Percentiles rank a stretch among this genome's conserved stretches.
Evolutionary conservation across 768 basidiomycete species (phyloP).

Genomic region (Mycena chlorophos): DNA sequence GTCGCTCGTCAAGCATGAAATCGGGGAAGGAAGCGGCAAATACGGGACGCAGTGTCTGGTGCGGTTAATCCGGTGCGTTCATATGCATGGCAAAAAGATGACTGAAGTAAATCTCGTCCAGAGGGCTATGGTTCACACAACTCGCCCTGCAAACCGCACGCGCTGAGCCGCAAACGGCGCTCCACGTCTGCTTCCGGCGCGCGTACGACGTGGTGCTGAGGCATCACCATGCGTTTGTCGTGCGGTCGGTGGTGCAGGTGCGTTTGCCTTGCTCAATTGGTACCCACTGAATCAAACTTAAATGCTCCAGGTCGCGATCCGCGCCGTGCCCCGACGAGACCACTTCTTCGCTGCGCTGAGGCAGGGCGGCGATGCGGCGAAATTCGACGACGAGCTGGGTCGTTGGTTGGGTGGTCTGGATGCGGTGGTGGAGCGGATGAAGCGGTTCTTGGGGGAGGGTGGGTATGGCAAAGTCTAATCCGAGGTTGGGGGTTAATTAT

Average conservation of each 20-base stretch:
- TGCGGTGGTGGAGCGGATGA: constrained; percentile 49
- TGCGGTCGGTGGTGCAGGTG: constrained; percentile 65
- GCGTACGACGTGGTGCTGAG: constrained; percentile 68
- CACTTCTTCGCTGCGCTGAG: constrained; percentile 66
- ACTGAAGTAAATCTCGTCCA: constrained; percentile 26
- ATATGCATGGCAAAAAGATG: constrained; percentile 17
- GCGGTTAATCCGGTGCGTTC: constrained; percentile 61
- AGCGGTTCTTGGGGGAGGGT: constrained; percentile 52
- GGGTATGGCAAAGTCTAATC: constrained; percentile 55
- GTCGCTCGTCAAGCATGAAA: constrained; percentile 55
- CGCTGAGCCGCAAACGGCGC: constrained; percentile 48
- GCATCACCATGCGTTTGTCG: constrained; percentile 66
- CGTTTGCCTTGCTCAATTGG: constrained; percentile 27
- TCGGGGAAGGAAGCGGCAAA: constrained; percentile 35
- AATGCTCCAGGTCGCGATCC: constrained; percentile 51
- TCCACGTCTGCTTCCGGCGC: constrained; percentile 68
- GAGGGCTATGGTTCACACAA: constrained; percentile 69
- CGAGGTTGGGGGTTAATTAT: no score
- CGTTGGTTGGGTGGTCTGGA: constrained; percentile 65
- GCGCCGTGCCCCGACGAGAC: constrained; percentile 57
- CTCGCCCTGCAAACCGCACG: constrained; percentile 68
- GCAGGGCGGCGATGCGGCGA: constrained; percentile 55
- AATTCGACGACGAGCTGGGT: constrained; percentile 53
- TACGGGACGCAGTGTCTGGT: constrained; percentile 64
- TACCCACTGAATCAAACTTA: constrained; percentile 17